Evolutionary conservation across 768 basidiomycete species (phyloP), one percentile per base, ranked within the genome.

Genomic region (Psilocybe subaeruginosa): DNA sequence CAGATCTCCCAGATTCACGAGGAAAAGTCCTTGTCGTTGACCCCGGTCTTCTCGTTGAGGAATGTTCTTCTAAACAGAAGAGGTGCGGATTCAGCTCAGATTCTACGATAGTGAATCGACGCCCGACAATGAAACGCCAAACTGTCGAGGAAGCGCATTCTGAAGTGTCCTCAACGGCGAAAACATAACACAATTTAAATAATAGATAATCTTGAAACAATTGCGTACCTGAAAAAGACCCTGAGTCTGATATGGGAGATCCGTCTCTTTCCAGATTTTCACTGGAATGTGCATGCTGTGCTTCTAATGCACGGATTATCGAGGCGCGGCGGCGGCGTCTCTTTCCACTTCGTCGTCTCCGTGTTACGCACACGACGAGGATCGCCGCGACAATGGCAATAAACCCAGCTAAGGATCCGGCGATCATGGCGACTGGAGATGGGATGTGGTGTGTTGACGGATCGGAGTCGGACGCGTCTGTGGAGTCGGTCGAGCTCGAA

Each of bases 371-470:
- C 2, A 56, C 43, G 6, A 61, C 54, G 2, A 66, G 30, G 6
- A 64, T 35, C 1, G 62, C 65, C 1, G 65, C 60, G 14, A 66
- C 17, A 8, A 66, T 57, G 8, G 60, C 65, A 8, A 66, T 64
- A 17, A 61, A 61, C 3, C 54, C 65, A 0, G 62, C 62, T n/a
- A 66, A 43, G 0, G 58, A 49, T 12, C 65, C 65, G 14, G 59
- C 62, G 7, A 66, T 54, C 54, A 66, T 64, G 0, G 65, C 62
- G 5, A 66, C 62, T 11, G 62, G 52, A 0, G 65, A 56, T 9
- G 55, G 45, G 9, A 53, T 27, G 31, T 51, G 61, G 9, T 29
- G 39, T 3, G 31, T 17, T 3, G 58, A 51, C 1, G 58, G 58
- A 19, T 59, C 58, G 4, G 49, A 53, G 33, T 53, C 33, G n/a